A percentile compares a stretch with the other conserved stretches of the same genome.
Evolutionary conservation across 768 basidiomycete species (phyloP).

Genomic region (Phlegmacium glaucopus): DNA sequence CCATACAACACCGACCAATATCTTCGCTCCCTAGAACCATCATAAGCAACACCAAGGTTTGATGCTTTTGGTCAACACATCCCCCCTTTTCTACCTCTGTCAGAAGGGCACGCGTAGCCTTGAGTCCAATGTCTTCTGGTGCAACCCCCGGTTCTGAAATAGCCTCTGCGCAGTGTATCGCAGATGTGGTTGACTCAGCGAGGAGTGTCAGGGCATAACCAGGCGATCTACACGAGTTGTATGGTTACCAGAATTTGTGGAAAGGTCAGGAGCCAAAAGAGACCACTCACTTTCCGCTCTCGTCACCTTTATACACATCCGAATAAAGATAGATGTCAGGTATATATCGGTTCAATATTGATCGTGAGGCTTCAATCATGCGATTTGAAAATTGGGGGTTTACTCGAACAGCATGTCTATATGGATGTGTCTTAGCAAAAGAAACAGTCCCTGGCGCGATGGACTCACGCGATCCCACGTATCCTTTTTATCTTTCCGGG

Average conservation of each 20-base stretch:
- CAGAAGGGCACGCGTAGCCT: constrained; percentile 76
- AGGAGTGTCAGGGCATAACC: constrained; percentile 91
- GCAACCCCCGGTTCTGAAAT: constrained; percentile 78
- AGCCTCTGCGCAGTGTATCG: constrained; percentile 83
- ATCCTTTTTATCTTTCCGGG: constrained; percentile 92
- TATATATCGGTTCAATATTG: constrained; percentile 91
- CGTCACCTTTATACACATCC: constrained; percentile 96
- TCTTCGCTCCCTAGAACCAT: constrained; percentile 99
- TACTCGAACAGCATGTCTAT: constrained; percentile 91
- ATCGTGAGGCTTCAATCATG: constrained; percentile 93
- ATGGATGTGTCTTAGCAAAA: constrained; percentile 4
- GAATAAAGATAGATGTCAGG: constrained; percentile 98
- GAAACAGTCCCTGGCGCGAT: neutral
- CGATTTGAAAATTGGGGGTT: constrained; percentile 97
- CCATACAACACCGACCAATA: constrained; percentile 86
- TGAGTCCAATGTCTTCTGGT: constrained; percentile 90
- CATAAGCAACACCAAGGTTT: constrained; percentile 78
- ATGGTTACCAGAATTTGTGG: neutral
- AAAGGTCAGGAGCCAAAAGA: neutral
- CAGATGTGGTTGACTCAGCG: constrained; percentile 89
- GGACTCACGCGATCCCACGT: constrained; percentile 87
- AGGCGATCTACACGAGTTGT: constrained; percentile 69
- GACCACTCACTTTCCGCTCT: constrained; percentile 85
- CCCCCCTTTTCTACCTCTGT: constrained; percentile 79
- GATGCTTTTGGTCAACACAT: constrained; percentile 89